A percentile compares a stretch with the other conserved stretches of the same genome.
Evolutionary conservation across 1,284 basidiomycete genomes (phyloP).

Genomic region (Apiotrichum montevideense): DNA sequence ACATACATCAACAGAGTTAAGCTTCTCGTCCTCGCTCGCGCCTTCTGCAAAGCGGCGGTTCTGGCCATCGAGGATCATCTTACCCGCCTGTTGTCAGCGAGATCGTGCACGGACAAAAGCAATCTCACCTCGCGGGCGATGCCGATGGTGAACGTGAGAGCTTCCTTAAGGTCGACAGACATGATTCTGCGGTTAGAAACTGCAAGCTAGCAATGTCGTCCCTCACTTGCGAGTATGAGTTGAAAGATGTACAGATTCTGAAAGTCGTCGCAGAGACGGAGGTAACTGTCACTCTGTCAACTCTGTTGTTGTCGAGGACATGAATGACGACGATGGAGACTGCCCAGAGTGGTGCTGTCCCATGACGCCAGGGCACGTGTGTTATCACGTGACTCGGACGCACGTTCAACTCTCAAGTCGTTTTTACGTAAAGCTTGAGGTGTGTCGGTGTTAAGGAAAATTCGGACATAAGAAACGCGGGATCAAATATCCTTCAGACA

Average conservation of each 20-base stretch:
- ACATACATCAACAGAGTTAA: constrained; percentile 71
- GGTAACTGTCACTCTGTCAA: no score
- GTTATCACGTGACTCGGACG: no score
- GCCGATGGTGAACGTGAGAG: constrained; percentile 65
- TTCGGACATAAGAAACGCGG: not conserved
- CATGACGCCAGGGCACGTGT: not conserved
- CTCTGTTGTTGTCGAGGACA: no score
- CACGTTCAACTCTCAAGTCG: no score
- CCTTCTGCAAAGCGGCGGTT: constrained; percentile 47
- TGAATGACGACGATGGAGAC: no score
- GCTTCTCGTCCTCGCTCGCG: constrained; percentile 68
- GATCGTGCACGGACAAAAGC: not conserved
- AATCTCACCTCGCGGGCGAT: constrained; percentile 54
- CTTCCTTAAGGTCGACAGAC: constrained; percentile 55
- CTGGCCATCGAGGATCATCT: constrained; percentile 48
- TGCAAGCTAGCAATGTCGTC: no score
- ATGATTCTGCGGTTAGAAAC: not conserved
- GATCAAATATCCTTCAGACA: not conserved
- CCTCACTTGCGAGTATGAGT: no score
- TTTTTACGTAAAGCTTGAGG: no score
- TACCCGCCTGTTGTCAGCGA: constrained; percentile 41
- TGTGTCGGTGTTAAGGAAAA: not conserved
- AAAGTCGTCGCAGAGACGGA: no score
- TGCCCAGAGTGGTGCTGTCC: not conserved
- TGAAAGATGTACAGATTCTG: no score